Percentiles rank a stretch among this genome's conserved stretches.
Evolutionary conservation across 1,139 yeast species (phyloP).

Genomic region (Meyerozyma elateridarum): DNA sequence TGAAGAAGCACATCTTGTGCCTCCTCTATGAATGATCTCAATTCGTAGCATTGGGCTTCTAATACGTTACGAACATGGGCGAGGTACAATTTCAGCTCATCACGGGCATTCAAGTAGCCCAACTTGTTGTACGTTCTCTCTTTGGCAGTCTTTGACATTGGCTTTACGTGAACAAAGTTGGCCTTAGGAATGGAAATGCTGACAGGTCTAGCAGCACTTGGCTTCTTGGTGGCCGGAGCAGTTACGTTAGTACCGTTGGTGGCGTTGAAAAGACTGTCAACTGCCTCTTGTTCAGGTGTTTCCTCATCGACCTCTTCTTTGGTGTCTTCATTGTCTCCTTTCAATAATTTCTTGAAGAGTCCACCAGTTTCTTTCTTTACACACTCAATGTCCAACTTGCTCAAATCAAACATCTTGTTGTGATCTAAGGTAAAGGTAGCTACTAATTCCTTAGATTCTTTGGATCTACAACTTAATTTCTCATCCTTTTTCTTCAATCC

Average conservation of each 20-base stretch:
- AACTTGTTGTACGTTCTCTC: slow-evolving; percentile 25
- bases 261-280: slow-evolving; percentile 10
- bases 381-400: slow-evolving; percentile 40
- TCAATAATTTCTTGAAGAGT: slow-evolving; percentile 26
- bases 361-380: slow-evolving; percentile 18
- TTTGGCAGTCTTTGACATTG: slow-evolving; percentile 40
- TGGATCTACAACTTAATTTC: slow-evolving; percentile 41
- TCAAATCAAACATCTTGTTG: slow-evolving; percentile 47
- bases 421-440: slow-evolving; percentile 45
- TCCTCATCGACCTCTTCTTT: slow-evolving; percentile 11
- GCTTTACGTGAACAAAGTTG: slow-evolving; percentile 37
- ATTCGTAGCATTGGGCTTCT: slow-evolving; percentile 54
- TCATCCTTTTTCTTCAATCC: slow-evolving; percentile 32
- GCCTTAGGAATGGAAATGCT: slow-evolving; percentile 25
- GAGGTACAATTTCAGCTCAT: slow-evolving; percentile 40
- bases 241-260: slow-evolving; percentile 16
- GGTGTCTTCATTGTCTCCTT: slow-evolving; percentile 17
- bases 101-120: slow-evolving; percentile 36
- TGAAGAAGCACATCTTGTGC: slow-evolving; percentile 37
- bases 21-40: slow-evolving; percentile 50
- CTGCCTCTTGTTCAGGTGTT: slow-evolving; percentile 8
- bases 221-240: slow-evolving; percentile 14
- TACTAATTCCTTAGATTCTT: slow-evolving; percentile 26
- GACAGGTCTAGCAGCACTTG: slow-evolving; percentile 15
- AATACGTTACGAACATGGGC: slow-evolving; percentile 50